Base-by-base conservation (phyloP, 140 eudicot species). In the Artemisia princeps region DNA sequence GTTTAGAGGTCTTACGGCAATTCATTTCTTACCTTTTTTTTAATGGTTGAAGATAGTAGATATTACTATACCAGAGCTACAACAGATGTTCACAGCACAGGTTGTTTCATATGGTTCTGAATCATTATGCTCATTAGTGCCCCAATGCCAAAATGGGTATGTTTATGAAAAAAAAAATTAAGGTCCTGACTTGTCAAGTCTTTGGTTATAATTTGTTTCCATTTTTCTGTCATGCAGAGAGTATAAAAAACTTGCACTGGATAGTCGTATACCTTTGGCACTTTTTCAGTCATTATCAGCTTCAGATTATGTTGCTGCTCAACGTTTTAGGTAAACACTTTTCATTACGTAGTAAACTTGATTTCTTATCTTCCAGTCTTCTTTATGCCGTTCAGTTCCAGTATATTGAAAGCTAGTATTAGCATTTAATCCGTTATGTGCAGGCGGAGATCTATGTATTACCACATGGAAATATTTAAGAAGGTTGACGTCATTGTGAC, bases 241-340 rank as follows among this genome's bases (percentile, higher is more conserved):
- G 15, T 30, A n/a, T 52, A 15, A 67, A 49, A 67, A 67, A 67
- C 72, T 67, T 52, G 49, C 72, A 28, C 20, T 30, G 12, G 72
- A 67, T 28, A 67, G 51, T 52, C 62, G 62, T 15, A 67, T 53
- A 30, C 87, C 81, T 77, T 74, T 87, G 68, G 94, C 88, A 30
- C 81, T 90, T 53, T 77, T 80, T 67, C 75, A 72, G 60, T 84
- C 97, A 64, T 87, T 90, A 78, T 49, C 94, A 23, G 95, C 90
- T 24, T 72, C 84, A 54, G 97, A 90, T 37, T 90, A 90, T 60
- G 86, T 90, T 71, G 87, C 94, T 82, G 90, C 95, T 50, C 97
- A 90, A 72, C 83, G 90, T 67, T 79, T 90, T 24, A 78, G 97
- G 97, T 87, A 52, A 53, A 11, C 52, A 11, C 10, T 19, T 17